Conservation (phyloP, 1,284 basidiomycete genomes). For the Hypsizygus ulmarius region DNA sequence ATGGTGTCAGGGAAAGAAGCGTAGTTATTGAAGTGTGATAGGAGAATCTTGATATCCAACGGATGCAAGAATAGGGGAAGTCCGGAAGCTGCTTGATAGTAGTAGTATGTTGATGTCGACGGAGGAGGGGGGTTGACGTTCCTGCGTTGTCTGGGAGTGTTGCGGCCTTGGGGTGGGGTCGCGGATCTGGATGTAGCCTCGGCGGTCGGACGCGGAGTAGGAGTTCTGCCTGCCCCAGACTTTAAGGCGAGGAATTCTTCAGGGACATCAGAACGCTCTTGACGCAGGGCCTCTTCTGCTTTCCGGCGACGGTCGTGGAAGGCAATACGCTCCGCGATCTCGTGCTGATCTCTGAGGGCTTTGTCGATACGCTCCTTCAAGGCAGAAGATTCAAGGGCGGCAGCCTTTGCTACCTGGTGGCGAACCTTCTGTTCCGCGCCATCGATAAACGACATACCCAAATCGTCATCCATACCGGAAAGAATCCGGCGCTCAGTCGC, state of each 20-base stretch:
- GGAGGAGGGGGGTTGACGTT: conserved; percentile 83
- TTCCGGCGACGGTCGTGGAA: conserved; percentile 38
- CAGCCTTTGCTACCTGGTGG: conserved; percentile 76
- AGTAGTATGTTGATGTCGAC: conserved; percentile 84
- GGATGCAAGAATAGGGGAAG: conserved; percentile 93
- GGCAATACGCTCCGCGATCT: conserved; percentile 44
- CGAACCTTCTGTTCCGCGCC: conserved; percentile 75
- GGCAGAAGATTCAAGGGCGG: conserved; percentile 64
- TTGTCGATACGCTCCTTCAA: conserved; percentile 59
- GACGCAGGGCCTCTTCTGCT: conserved; percentile 29
- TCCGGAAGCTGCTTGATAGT: conserved; percentile 94
- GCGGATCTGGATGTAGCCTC: conserved; percentile 17
- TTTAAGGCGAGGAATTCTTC: conserved; percentile 52
- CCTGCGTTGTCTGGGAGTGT: conserved; percentile 55
- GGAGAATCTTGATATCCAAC: conserved; percentile 91
- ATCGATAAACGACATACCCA: conserved; percentile 80
- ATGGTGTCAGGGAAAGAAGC: conserved; percentile 83
- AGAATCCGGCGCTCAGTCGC: conserved; percentile 65
- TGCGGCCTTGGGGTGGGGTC: conserved; percentile 27
- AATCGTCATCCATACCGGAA: conserved; percentile 64
- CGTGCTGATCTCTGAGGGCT: conserved; percentile 57
- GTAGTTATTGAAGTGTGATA: conserved; percentile 83
- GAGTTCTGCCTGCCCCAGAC: conserved; percentile 21
- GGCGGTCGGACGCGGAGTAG: conserved; percentile 20
- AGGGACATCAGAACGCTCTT: conserved; percentile 35